Percentiles rank a stretch among this genome's conserved stretches.
These are phyloP conservation scores for Pleochaeta shiraiana DNA, from an alignment of 2,329 filamentous ascomycete species.

Conservation along the genomic window DNA sequence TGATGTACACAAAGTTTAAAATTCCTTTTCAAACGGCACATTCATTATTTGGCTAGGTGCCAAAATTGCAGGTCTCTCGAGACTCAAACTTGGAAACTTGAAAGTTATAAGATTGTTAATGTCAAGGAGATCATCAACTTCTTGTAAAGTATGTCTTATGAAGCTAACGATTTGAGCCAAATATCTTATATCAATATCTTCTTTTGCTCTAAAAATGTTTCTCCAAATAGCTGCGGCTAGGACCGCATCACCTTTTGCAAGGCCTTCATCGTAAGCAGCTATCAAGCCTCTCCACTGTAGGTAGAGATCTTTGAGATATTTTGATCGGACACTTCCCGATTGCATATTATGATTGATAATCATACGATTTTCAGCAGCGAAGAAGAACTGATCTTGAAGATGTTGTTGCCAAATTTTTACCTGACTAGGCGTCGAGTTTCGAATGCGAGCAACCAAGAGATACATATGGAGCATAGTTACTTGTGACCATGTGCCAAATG, in stretches of 20 bases:
- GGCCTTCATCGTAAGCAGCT: conserved; percentile 64
- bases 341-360: conserved; percentile 53
- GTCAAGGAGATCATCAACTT: conserved; percentile 28
- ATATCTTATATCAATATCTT: conserved; percentile 37
- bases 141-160: conserved; percentile 33
- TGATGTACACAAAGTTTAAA: too few relatives aligned
- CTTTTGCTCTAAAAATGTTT: conserved; percentile 64
- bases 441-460: conserved; percentile 62
- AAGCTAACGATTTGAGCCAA: conserved; percentile 41
- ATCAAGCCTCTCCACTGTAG: conserved; percentile 79
- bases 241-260: conserved; percentile 55
- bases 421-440: conserved; percentile 35
- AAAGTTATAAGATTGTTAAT: conserved; percentile 21
- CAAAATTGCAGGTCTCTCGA: conserved; percentile 19
- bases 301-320: conserved; percentile 70
- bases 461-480: conserved; percentile 96
- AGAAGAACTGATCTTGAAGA: conserved; percentile 89
- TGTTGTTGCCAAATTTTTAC: conserved; percentile 60
- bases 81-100: conserved; percentile 26
- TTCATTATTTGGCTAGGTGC: conserved; percentile 22
- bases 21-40: conserved; percentile 16
- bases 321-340: conserved; percentile 35
- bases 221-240: conserved; percentile 75
- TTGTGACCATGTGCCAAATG: conserved; percentile 91
- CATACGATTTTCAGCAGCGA: conserved; percentile 68